Evolutionary conservation across 495 filamentous ascomycete genomes (phyloP).

Genomic region (Xylaria grammica): DNA sequence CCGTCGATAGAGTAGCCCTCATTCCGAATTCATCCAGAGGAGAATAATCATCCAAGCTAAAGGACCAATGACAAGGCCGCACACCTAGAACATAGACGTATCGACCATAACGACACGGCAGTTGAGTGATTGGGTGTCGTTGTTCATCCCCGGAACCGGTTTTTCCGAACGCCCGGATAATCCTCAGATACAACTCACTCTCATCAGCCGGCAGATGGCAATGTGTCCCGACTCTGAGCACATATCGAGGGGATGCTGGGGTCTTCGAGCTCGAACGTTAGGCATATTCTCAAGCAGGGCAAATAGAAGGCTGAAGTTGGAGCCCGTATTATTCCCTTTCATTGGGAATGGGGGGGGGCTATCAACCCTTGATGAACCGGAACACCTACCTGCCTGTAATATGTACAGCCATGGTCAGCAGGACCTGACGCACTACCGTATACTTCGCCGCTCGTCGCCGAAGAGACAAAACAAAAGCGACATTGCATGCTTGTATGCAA

Average conservation of each 20-base stretch:
- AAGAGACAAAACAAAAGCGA: conserved; percentile 9
- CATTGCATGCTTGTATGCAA: conserved; percentile 8
- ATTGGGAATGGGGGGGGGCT: conserved; percentile 10
- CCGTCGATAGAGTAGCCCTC: conserved; percentile 22
- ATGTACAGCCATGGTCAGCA: conserved; percentile 1
- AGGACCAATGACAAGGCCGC: conserved; percentile 16
- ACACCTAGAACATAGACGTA: conserved; percentile 11
- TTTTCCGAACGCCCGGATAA: conserved; percentile 19
- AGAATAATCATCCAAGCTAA: conserved; percentile 19
- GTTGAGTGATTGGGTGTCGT: conserved; percentile 22
- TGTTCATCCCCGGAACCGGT: conserved; percentile 8
- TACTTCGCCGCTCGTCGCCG: background rate
- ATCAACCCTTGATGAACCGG: conserved; percentile 7
- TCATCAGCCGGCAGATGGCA: conserved; percentile 15
- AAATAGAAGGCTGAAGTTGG: conserved; percentile 10
- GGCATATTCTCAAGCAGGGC: conserved; percentile 4
- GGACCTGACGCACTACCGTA: conserved; percentile 4
- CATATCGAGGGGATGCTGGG: conserved; percentile 7
- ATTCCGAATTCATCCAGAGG: conserved; percentile 27
- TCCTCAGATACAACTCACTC: conserved; percentile 18
- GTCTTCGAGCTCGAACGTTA: conserved; percentile 6
- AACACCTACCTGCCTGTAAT: conserved; percentile 8
- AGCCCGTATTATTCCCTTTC: conserved; percentile 12
- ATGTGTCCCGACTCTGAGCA: conserved; percentile 15
- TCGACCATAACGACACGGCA: conserved; percentile 20